phyloP scores from a whole-genome alignment of 2,329 filamentous ascomycete genomes.

The Diplodia scrobiculata region DNA sequence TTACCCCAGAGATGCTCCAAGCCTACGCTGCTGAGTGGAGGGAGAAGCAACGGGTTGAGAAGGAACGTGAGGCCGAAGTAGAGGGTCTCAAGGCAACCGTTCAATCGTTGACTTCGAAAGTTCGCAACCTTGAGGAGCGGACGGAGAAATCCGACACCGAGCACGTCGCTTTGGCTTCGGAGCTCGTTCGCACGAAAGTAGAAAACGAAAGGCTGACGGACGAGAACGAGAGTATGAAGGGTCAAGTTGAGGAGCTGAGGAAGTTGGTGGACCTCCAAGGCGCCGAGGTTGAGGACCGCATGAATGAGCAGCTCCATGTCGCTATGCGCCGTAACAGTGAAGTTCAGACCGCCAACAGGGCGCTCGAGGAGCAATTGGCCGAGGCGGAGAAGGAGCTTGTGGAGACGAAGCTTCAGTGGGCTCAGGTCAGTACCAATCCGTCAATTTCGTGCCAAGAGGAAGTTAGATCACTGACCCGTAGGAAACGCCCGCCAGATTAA shows the following conservation, averaged over 20 bases:
- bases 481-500: constrained; percentile 42
- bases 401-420: constrained; percentile 90
- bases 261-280: constrained; percentile 88
- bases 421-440: constrained; percentile 69
- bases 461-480: constrained; percentile 12
- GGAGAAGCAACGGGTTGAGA: constrained; percentile 80
- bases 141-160: constrained; percentile 86
- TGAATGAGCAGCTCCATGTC: constrained; percentile 83
- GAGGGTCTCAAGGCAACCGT: constrained; percentile 64
- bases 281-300: constrained; percentile 77
- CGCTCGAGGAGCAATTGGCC: constrained; percentile 82
- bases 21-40: constrained; percentile 87
- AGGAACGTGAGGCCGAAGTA: constrained; percentile 79
- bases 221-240: constrained; percentile 82
- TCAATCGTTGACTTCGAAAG: constrained; percentile 66
- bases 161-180: constrained; percentile 86
- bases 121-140: constrained; percentile 84
- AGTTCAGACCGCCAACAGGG: constrained; percentile 89
- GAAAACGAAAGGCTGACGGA: constrained; percentile 89
- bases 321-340: constrained; percentile 91
- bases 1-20: constrained; percentile 80
- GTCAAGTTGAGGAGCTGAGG: constrained; percentile 82
- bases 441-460: not conserved
- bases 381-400: constrained; percentile 94
- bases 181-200: constrained; percentile 88